Evolutionary conservation across 1,284 basidiomycete genomes (phyloP).

Genomic region (Anthracocystis setariae): DNA sequence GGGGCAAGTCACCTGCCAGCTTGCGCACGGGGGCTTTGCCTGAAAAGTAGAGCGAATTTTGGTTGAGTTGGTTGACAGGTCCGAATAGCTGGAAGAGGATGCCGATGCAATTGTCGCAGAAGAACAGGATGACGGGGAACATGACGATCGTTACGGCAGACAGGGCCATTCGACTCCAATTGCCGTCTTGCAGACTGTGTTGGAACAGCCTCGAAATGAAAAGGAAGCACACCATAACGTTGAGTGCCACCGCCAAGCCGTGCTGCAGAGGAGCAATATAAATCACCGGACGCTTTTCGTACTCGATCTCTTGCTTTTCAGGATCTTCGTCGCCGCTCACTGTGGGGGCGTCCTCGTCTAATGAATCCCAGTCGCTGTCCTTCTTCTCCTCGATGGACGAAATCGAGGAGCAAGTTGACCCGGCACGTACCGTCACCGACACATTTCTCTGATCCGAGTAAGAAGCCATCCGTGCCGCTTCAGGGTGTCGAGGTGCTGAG

Average conservation of each 20-base stretch:
- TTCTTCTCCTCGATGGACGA: too few relatives aligned
- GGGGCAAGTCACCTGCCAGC: conserved; percentile 77
- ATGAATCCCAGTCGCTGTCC: too few relatives aligned
- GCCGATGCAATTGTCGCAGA: conserved; percentile 73
- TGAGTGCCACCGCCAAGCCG: conserved; percentile 74
- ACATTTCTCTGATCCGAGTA: too few relatives aligned
- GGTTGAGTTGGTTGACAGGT: conserved; percentile 76
- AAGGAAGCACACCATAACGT: conserved; percentile 72
- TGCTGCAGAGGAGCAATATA: conserved; percentile 82
- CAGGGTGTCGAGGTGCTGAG: too few relatives aligned
- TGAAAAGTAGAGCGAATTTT: conserved; percentile 68
- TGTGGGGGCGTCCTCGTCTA: too few relatives aligned
- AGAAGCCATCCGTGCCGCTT: too few relatives aligned
- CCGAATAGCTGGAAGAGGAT: conserved; percentile 51
- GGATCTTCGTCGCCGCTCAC: conserved; percentile 16
- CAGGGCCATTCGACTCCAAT: conserved; percentile 74
- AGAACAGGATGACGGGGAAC: conserved; percentile 71
- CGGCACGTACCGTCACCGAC: too few relatives aligned
- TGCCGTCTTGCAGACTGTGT: conserved; percentile 77
- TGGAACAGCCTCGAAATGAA: conserved; percentile 75
- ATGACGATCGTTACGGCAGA: conserved; percentile 60
- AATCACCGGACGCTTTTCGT: conserved; percentile 71
- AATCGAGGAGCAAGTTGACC: too few relatives aligned
- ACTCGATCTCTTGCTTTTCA: conserved; percentile 23
- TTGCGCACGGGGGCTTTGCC: conserved; percentile 71